Evolutionary conservation across 2,329 filamentous ascomycete genomes (phyloP), one percentile per base, ranked within the genome.

Genomic region (Hymenoscyphus infarciens): DNA sequence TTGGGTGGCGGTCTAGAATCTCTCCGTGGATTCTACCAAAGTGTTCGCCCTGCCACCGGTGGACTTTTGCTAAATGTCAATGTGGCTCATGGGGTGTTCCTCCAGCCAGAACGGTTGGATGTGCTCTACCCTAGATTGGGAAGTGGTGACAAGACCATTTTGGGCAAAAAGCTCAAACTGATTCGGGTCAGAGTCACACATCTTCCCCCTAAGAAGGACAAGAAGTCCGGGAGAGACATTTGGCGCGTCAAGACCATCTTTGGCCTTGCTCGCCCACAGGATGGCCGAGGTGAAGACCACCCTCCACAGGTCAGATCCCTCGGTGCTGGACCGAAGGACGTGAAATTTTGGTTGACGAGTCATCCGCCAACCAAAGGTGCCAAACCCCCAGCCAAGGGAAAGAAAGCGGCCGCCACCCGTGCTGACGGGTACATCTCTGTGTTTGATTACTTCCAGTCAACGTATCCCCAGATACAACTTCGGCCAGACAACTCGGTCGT

Each of bases 41-140:
- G 84, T 68, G 82, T 86, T 33, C 82, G 87, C 5, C 80, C 83
- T 1, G 81, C 83, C 2, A 82, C 83, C 15, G 80, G 79, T 45
- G 79, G 85, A 3, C 75, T 88, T 4, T 70, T 89, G 0, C 72
- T 88, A 13, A 89, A 89, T 62, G 76, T 88, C 2, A 87, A 89
- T 63, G 84, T 88, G 29, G 83, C 83, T 8, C 82, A 82, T 54
- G 78, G 80, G 2, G 83, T 84, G 0, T 87, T 85, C 69, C 86
- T 85, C 72, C 77, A 82, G 66, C 68, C 77, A 1, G 77, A 77
- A 0, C 72, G 74, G 2, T 72, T 87, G 22, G 61, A 58, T 2
- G 38, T 67, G 0, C 61, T 82, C 0, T 77, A 82, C 11, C 39
- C 59, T 0, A 70, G 73, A 29, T 75, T 75, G 54, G 70, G 72